Conservation (phyloP, 805 yeast genomes). For the Schwanniomyces polymorphus region DNA sequence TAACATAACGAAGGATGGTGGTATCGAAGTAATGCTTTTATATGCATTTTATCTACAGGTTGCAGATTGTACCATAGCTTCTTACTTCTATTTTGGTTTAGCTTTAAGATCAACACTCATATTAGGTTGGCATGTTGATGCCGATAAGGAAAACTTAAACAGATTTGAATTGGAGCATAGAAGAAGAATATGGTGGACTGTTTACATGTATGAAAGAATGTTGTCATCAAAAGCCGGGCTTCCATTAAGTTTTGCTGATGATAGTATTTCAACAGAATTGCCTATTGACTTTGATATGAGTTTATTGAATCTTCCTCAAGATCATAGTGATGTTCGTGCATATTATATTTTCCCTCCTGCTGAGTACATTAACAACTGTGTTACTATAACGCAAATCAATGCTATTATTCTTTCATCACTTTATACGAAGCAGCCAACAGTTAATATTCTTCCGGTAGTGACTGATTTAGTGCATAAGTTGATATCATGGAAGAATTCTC, state of each 20-base stretch:
- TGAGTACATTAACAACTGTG: slow-evolving; percentile 73
- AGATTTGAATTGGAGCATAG: slow-evolving; percentile 56
- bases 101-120: slow-evolving; percentile 72
- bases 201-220: slow-evolving; percentile 63
- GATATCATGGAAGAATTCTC: slow-evolving; percentile 63
- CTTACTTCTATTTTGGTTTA: slow-evolving; percentile 76
- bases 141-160: slow-evolving; percentile 60
- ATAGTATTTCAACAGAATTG: slow-evolving; percentile 74
- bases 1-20: slow-evolving; percentile 75
- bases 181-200: slow-evolving; percentile 50
- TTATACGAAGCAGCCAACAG: slow-evolving; percentile 73
- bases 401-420: slow-evolving; percentile 68
- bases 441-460: slow-evolving; percentile 73
- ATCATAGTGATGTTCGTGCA: slow-evolving; percentile 54
- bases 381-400: slow-evolving; percentile 74
- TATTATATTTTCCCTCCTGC: slow-evolving; percentile 78
- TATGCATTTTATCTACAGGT: slow-evolving; percentile 82
- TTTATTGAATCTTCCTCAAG: slow-evolving; percentile 30
- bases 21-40: slow-evolving; percentile 70
- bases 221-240: slow-evolving; percentile 79
- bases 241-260: slow-evolving; percentile 77
- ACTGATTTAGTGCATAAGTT: slow-evolving; percentile 67
- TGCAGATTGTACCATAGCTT: slow-evolving; percentile 80
- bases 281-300: slow-evolving; percentile 73
- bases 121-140: slow-evolving; percentile 80